Evolutionary conservation across 352 stramenopile species (phyloP), one percentile per base, ranked within the genome.

Genomic region (Blastocystis sp.): DNA sequence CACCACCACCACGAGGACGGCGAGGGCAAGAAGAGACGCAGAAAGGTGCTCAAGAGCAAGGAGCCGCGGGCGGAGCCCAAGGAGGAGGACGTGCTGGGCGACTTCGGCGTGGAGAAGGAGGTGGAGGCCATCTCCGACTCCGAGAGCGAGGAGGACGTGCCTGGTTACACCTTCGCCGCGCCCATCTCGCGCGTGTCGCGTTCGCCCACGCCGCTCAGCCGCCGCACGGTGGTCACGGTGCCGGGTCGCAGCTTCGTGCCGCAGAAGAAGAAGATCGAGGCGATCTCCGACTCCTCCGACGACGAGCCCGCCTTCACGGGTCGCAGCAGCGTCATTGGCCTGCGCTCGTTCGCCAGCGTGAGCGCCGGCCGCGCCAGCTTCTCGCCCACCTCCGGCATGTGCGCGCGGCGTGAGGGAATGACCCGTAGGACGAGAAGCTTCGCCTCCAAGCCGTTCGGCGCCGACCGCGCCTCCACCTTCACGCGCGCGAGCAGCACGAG

Each of bases 21-120:
- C 48, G 48, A 56, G 48, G 48, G 48, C 48, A 56, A 56, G 48
- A 56, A 56, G 48, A 56, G 48, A 56, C 5, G 48, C 5, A 56
- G 48, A 56, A 56, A 56, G 48, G 14, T 56, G 5, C 48, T 56
- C 48, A 67, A 64, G 19, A 84, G 74, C 45, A 45, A 66, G 45
- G 40, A 48, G 56, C 62, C 62, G 5, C 21, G 40, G 34, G 19
- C 38, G 14, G 38, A 34, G 5, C 23, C 65, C 28, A 23, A 52
- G 38, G 74, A 84, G 41, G 74, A 84, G 41, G 60, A 38, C 19
- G 23, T 84, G 28, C 74, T 84, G 23, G 74, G 74, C 28, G 34
- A 84, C 74, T 84, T 84, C 48, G 74, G 34, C 40, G 60, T 62
- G 69, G 21, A 52, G 52, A 43, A 84, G 60, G 74, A 84, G 74